phyloP scores from a whole-genome alignment of 208 protist genomes.

The Wallacemonas sp. region DNA sequence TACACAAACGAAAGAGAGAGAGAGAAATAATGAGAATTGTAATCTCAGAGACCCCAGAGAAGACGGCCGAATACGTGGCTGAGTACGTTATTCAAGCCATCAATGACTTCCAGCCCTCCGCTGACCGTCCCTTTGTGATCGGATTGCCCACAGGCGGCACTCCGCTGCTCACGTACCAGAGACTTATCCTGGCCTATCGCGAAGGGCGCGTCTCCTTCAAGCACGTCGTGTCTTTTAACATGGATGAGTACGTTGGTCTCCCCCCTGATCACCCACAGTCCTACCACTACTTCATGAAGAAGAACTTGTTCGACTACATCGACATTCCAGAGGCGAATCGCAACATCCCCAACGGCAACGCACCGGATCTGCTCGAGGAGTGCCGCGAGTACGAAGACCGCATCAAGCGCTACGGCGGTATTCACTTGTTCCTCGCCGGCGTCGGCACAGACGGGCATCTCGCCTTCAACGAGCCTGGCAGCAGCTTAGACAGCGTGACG shows the following conservation, averaged over 20 bases:
- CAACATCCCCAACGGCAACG: slow-evolving; percentile 94
- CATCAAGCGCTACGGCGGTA: slow-evolving; percentile 87
- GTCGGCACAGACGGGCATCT: slow-evolving; percentile 94
- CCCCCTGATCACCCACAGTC: slow-evolving; percentile 90
- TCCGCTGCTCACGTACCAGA: slow-evolving; percentile 89
- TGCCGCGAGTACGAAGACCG: slow-evolving; percentile 94
- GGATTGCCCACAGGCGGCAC: slow-evolving; percentile 93
- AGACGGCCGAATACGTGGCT: slow-evolving; percentile 74
- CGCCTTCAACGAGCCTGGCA: slow-evolving; percentile 97
- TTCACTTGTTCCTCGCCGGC: slow-evolving; percentile 95
- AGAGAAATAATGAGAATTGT: slow-evolving; percentile 84
- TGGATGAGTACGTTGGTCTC: slow-evolving; percentile 96
- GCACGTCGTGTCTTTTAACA: slow-evolving; percentile 96
- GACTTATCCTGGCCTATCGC: slow-evolving; percentile 84
- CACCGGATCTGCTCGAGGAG: slow-evolving; percentile 82
- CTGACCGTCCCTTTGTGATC: slow-evolving; percentile 88
- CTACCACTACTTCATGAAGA: slow-evolving; percentile 96
- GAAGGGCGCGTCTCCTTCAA: slow-evolving; percentile 89
- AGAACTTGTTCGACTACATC: slow-evolving; percentile 95
- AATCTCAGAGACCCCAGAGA: slow-evolving; percentile 66
- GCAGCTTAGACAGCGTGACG: slow-evolving; percentile 81
- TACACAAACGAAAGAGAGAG: slow-evolving; percentile 6
- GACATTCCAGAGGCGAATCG: slow-evolving; percentile 91
- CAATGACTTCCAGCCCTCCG: slow-evolving; percentile 73
- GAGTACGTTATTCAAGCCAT: slow-evolving; percentile 91